Percentiles rank a stretch among this genome's conserved stretches.
Conservation (phyloP, 1,139 yeast species). For the Blastobotrys niveus region DNA sequence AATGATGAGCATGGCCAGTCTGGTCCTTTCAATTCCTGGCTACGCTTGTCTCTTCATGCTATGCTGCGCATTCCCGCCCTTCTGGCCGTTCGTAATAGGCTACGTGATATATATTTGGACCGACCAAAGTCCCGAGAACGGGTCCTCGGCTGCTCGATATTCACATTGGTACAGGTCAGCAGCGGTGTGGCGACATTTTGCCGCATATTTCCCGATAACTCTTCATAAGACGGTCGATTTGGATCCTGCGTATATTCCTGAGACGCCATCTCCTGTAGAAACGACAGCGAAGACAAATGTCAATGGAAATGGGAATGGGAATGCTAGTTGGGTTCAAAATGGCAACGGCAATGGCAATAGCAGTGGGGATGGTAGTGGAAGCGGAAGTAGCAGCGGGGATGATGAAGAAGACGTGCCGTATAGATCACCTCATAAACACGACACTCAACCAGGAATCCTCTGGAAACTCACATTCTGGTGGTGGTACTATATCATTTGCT, state of each 20-base stretch:
- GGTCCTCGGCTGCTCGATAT: conserved; percentile 54
- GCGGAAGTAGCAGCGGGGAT: no score
- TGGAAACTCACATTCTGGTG: conserved; percentile 28
- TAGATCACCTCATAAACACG: neutral
- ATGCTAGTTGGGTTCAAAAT: no score
- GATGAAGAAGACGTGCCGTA: conserved; percentile 16
- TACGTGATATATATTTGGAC: conserved; percentile 47
- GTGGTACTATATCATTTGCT: conserved; percentile 20
- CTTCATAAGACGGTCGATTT: conserved; percentile 68
- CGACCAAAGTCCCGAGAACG: conserved; percentile 69
- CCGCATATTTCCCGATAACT: conserved; percentile 71
- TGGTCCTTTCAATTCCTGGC: conserved; percentile 64
- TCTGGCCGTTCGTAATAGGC: conserved; percentile 57
- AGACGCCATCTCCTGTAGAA: neutral
- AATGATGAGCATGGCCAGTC: conserved; percentile 49
- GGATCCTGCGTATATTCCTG: conserved; percentile 60
- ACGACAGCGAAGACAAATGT: neutral
- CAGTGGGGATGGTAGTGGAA: no score
- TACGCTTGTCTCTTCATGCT: conserved; percentile 51
- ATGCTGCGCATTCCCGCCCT: conserved; percentile 56
- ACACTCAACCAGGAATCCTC: conserved; percentile 10
- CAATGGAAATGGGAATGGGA: no score
- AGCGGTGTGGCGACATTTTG: conserved; percentile 67
- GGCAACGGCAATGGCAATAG: no score
- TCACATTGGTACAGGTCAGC: conserved; percentile 55